Conservation (phyloP, 352 stramenopile species). For the Blastocystis hominis region DNA sequence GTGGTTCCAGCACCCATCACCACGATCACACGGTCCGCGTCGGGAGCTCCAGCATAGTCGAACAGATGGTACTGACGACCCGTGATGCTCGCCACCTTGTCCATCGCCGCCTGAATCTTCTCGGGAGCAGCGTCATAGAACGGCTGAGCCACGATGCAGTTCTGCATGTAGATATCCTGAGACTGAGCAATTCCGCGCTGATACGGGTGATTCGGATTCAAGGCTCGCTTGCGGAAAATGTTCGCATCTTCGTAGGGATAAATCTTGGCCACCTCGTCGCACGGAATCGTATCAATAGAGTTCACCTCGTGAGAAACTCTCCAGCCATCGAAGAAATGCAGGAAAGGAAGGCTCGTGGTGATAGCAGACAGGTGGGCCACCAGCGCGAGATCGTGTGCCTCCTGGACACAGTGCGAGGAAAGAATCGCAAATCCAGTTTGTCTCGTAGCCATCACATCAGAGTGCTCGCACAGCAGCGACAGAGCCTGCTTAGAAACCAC, state of each 20-base stretch:
- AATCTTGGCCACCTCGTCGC: slow-evolving; percentile 63
- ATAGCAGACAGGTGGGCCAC: slow-evolving; percentile 69
- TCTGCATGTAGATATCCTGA: neutral
- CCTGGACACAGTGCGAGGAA: slow-evolving; percentile 67
- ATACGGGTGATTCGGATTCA: slow-evolving; percentile 3
- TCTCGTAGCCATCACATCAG: slow-evolving; percentile 70
- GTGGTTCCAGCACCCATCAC: slow-evolving; percentile 67
- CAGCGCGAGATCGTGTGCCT: slow-evolving; percentile 71
- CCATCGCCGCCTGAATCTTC: slow-evolving; percentile 69
- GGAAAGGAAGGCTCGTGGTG: slow-evolving; percentile 65
- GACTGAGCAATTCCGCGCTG: neutral
- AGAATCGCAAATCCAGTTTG: slow-evolving; percentile 68
- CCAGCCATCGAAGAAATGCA: slow-evolving; percentile 72
- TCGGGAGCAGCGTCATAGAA: slow-evolving; percentile 63
- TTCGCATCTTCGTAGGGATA: slow-evolving; percentile 58
- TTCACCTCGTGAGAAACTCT: slow-evolving; percentile 66
- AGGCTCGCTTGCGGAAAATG: slow-evolving; percentile 58
- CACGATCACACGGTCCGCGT: slow-evolving; percentile 70
- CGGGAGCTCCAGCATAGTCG: slow-evolving; percentile 68
- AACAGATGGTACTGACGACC: slow-evolving; percentile 72
- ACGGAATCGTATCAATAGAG: slow-evolving; percentile 66
- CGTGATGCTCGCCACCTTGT: slow-evolving; percentile 69
- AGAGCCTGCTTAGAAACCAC: slow-evolving; percentile 64
- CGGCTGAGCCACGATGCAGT: neutral
- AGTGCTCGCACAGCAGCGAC: slow-evolving; percentile 70